Evolutionary conservation across 345 rosid genomes (phyloP).

Genomic region (Camelina hispida): DNA sequence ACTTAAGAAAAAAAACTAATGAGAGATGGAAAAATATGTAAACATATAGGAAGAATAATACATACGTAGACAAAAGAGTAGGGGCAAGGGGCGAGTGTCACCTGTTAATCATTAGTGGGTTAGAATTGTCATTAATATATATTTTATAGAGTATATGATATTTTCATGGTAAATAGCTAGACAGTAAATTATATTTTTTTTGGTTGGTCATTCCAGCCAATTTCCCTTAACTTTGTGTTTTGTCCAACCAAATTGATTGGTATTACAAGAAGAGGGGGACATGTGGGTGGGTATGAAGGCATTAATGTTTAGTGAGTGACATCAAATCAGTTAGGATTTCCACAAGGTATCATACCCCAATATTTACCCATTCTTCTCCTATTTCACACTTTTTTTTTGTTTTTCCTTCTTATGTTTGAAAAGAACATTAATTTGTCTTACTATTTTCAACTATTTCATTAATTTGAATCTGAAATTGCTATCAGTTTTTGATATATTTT

Average conservation of each 20-base stretch:
- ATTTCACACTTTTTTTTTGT: slow-evolving; percentile 4
- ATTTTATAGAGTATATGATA: too few relatives aligned
- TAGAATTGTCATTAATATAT: too few relatives aligned
- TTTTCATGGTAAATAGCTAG: too few relatives aligned
- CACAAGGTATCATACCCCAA: slow-evolving; percentile 27
- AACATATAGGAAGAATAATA: too few relatives aligned
- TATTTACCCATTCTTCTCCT: slow-evolving; percentile 8
- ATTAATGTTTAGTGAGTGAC: slow-evolving; percentile 36
- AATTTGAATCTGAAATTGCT: neutral
- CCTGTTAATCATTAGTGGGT: too few relatives aligned
- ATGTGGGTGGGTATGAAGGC: slow-evolving; percentile 41
- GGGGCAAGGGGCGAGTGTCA: too few relatives aligned
- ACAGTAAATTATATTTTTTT: too few relatives aligned
- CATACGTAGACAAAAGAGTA: too few relatives aligned
- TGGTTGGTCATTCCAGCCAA: too few relatives aligned
- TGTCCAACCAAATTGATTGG: slow-evolving; percentile 40
- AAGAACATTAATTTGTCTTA: neutral
- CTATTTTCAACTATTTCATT: neutral
- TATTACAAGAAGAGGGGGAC: slow-evolving; percentile 38
- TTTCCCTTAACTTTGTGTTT: slow-evolving; percentile 19
- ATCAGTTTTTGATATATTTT: neutral
- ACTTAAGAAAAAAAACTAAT: too few relatives aligned
- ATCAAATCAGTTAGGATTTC: slow-evolving; percentile 24
- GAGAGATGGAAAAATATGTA: too few relatives aligned
- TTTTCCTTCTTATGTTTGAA: neutral